phyloP scores from a whole-genome alignment of 305 asterid species.

The Solanum hybrid region DNA sequence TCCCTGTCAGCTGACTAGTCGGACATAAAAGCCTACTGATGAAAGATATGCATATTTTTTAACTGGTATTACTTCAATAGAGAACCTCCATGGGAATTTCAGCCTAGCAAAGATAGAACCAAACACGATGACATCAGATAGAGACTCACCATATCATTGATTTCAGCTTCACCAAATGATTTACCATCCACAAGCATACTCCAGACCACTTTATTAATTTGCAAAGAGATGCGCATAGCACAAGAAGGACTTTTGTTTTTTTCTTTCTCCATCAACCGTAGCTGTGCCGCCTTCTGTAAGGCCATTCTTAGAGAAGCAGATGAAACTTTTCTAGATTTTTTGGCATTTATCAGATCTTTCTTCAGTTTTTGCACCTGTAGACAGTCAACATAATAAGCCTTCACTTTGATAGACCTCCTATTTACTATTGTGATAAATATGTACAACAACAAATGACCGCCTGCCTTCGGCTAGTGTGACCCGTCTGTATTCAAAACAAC shows the following conservation, averaged over 20 bases:
- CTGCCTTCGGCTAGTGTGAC: neutral
- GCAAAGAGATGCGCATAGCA: conserved; percentile 96
- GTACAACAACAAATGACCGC: neutral
- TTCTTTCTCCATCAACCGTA: conserved; percentile 88
- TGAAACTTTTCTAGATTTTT: conserved; percentile 75
- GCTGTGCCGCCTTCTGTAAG: conserved; percentile 96
- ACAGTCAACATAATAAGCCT: neutral
- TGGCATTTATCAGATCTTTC: conserved; percentile 76
- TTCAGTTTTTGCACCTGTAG: conserved; percentile 76
- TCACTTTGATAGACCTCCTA: neutral
- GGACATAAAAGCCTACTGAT: neutral
- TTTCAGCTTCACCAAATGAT: conserved; percentile 78
- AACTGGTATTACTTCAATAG: neutral
- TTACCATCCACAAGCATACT: conserved; percentile 90
- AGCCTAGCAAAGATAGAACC: neutral
- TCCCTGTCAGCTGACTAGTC: neutral
- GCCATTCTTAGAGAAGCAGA: conserved; percentile 80
- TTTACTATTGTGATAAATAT: neutral
- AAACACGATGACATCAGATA: neutral
- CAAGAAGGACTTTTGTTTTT: conserved; percentile 93
- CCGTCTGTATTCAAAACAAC: neutral
- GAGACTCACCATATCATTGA: conserved; percentile 86
- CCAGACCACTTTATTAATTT: conserved; percentile 92
- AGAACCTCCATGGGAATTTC: neutral
- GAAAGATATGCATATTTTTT: neutral